phyloP scores from a whole-genome alignment of 2,329 filamentous ascomycete species.

The Penicillium sclerotigenum region DNA sequence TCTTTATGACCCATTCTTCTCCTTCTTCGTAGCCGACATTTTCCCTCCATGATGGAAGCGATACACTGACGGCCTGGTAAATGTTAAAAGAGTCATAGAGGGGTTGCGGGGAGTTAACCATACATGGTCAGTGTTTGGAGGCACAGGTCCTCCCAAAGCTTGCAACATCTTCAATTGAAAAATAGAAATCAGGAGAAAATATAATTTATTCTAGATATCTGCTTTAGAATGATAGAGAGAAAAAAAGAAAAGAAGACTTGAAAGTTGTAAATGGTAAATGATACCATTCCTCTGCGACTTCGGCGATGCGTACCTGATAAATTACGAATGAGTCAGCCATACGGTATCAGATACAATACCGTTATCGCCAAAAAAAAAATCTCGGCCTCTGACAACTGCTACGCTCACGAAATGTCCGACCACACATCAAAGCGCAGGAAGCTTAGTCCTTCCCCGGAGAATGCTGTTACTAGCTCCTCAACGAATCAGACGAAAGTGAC shows the following conservation, averaged over 20 bases:
- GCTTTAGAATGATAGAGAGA: conserved; percentile 2
- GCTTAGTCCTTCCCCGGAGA: conserved; percentile 38
- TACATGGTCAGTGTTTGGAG: conserved; percentile 75
- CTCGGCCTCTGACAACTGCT: conserved; percentile 7
- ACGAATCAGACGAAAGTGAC: conserved; percentile 30
- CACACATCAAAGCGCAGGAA: conserved; percentile 48
- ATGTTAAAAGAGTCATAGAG: conserved; percentile 21
- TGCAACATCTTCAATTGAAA: conserved; percentile 33
- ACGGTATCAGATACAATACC: conserved; percentile 6
- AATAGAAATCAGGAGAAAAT: background rate
- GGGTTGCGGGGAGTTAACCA: conserved; percentile 38
- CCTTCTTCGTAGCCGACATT: conserved; percentile 95
- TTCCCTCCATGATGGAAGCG: conserved; percentile 84
- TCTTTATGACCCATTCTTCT: conserved; percentile 76
- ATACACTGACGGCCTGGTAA: conserved; percentile 87
- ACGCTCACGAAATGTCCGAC: conserved; percentile 28
- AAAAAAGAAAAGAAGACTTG: background rate
- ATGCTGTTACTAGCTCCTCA: conserved; percentile 10
- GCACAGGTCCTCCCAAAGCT: conserved; percentile 66
- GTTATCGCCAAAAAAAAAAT: conserved; percentile 23
- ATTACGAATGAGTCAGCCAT: conserved; percentile 14
- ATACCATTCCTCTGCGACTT: conserved; percentile 20
- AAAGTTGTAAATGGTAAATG: conserved; percentile 10
- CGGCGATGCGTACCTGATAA: conserved; percentile 16
- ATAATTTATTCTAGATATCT: background rate